Base-by-base conservation (phyloP, 2,329 filamentous ascomycete genomes). In the Beauveria asiatica region DNA sequence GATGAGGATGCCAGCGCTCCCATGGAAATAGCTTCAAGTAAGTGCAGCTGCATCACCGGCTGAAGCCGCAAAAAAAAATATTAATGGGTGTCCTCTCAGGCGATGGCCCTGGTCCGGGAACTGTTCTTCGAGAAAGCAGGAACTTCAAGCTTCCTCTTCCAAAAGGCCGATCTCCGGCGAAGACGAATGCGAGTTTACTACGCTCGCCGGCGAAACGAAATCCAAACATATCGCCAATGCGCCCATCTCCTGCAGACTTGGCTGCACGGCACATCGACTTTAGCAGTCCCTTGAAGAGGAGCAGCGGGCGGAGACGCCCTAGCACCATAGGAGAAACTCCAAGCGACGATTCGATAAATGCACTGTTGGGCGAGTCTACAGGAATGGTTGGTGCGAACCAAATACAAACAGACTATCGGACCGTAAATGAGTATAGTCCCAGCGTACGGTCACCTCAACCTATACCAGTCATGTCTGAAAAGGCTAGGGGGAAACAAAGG, bases 91-190 rank as follows among this genome's bases (percentile, higher is more conserved):
- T 21, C 5, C 39, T 44, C 52, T 27, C 61, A 84, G 82, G 75
- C 46, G 76, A 76, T 25, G 81, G 80, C 10, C 77, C 80, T n/a
- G 81, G 80, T 2, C 81, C 81, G 11, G 75, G 75, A 39, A 81
- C 81, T 3, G 70, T 81, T 37, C 75, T 83, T 56, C 80, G 77
- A 64, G 77, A 70, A 74, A 74, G 70, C 72, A 80, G 78, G 19
- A 74, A 82, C 65, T 64, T 58, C 4, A 16, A 33, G 3, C 8
- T 58, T 3, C 46, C 46, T 21, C 17, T 80, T 10, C 78, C 79
- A 45, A 77, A 75, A 56, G 75, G 75, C 50, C 73, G 76, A 61
- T 89, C 86, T 2, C 87, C 87, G 1, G 77, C 82, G 59, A 89
- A 88, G 71, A 86, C 86, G 3, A 74, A 79, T 39, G 76, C 84